Evolutionary conservation across 2,329 filamentous ascomycete genomes (phyloP).

Genomic region (Botryosphaeria dothidea): DNA sequence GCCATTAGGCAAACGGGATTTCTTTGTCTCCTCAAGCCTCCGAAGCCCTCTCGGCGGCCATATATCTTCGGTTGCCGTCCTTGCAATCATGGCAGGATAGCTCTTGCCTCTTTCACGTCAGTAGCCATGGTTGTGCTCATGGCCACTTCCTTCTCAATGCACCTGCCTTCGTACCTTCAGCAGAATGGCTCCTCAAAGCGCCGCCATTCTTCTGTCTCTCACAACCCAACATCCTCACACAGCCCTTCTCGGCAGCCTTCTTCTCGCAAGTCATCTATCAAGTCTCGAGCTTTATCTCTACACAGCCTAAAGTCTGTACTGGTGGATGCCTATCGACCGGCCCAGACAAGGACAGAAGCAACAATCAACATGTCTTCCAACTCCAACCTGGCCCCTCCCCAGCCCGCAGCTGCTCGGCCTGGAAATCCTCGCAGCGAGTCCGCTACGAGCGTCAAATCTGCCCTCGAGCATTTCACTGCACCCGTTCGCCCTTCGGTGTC

Average conservation of each 20-base stretch:
- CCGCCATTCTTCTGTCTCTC: neutral
- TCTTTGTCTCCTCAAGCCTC: neutral
- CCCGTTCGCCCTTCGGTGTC: constrained; percentile 11
- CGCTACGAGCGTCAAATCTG: neutral
- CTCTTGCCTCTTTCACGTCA: neutral
- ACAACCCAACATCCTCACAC: neutral
- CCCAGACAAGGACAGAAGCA: neutral
- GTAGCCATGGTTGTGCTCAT: neutral
- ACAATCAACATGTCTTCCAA: neutral
- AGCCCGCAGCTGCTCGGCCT: neutral
- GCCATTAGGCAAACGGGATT: neutral
- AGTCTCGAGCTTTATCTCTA: constrained; percentile 3
- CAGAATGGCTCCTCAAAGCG: neutral
- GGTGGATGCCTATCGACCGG: neutral
- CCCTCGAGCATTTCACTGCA: neutral
- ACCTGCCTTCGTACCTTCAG: neutral
- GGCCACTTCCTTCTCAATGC: neutral
- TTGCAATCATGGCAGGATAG: neutral
- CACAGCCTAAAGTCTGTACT: constrained; percentile 12
- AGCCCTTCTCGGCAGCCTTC: neutral
- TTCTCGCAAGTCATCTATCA: neutral
- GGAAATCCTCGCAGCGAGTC: neutral
- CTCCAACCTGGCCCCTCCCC: neutral
- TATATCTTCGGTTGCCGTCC: neutral
- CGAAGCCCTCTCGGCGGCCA: neutral